These are phyloP conservation scores for Grigorovia humatica DNA, from an alignment of 805 yeast genomes.

Conservation along the genomic window DNA sequence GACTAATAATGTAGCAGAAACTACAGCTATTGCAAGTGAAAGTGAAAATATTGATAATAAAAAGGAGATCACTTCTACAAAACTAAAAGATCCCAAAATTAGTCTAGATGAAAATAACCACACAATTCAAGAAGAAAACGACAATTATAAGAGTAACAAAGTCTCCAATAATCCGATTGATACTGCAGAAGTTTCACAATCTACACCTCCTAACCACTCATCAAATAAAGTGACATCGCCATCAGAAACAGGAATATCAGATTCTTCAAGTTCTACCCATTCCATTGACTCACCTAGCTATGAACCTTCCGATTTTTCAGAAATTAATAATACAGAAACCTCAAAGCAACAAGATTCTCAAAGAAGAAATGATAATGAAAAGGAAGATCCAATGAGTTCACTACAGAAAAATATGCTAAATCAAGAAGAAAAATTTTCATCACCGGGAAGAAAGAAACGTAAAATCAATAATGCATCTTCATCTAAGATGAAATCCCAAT, in stretches of 20 bases:
- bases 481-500: neutral
- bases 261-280: neutral
- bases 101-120: neutral
- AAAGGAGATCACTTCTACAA: no score
- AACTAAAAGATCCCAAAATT: no score
- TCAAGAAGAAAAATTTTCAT: neutral
- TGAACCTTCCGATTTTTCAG: neutral
- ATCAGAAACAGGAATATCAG: neutral
- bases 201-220: neutral
- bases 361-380: neutral
- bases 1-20: neutral
- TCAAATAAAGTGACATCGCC: neutral
- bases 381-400: neutral
- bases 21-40: neutral
- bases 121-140: neutral
- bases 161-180: neutral
- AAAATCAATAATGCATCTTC: conserved; percentile 7
- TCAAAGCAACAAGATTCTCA: neutral
- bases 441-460: conserved; percentile 10
- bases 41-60: no score
- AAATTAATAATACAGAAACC: neutral
- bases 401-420: neutral
- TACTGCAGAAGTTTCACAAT: neutral
- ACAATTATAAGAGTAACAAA: neutral
- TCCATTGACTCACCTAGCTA: neutral